A percentile compares a stretch with the other conserved stretches of the same genome.
Evolutionary conservation across 2,329 filamentous ascomycete species (phyloP).

Genomic region (Cercospora berteroae): DNA sequence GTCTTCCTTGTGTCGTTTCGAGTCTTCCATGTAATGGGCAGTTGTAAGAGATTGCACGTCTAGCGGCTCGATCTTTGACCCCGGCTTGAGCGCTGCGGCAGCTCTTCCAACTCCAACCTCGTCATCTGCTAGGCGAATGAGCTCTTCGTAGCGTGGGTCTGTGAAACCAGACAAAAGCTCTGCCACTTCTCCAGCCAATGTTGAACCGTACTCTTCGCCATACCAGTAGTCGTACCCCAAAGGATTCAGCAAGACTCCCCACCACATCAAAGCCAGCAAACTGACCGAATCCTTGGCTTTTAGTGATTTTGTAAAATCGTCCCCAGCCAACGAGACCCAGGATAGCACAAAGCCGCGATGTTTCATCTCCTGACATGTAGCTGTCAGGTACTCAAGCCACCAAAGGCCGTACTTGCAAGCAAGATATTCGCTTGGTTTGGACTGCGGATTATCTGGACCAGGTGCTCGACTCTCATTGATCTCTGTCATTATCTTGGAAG

Average conservation of each 20-base stretch:
- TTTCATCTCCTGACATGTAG: slow-evolving; percentile 11
- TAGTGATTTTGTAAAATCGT: slow-evolving; percentile 15
- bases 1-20: background rate
- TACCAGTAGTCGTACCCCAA: slow-evolving; percentile 18
- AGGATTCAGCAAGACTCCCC: slow-evolving; percentile 18
- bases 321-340: slow-evolving; percentile 15
- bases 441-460: background rate
- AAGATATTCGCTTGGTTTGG: background rate
- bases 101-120: background rate
- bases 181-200: slow-evolving; percentile 6
- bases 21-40: slow-evolving; percentile 8
- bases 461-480: slow-evolving; percentile 11
- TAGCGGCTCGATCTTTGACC: background rate
- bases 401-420: slow-evolving; percentile 17
- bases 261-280: slow-evolving; percentile 17
- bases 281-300: slow-evolving; percentile 15
- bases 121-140: slow-evolving; percentile 5
- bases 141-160: background rate
- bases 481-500: background rate
- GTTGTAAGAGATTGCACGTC: background rate
- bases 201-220: slow-evolving; percentile 17
- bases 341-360: slow-evolving; percentile 11
- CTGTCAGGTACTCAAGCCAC: slow-evolving; percentile 16
- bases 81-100: background rate
- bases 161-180: background rate